Evolutionary conservation across 768 basidiomycete genomes (phyloP).

Genomic region (Brasilioporus rufonigricans): DNA sequence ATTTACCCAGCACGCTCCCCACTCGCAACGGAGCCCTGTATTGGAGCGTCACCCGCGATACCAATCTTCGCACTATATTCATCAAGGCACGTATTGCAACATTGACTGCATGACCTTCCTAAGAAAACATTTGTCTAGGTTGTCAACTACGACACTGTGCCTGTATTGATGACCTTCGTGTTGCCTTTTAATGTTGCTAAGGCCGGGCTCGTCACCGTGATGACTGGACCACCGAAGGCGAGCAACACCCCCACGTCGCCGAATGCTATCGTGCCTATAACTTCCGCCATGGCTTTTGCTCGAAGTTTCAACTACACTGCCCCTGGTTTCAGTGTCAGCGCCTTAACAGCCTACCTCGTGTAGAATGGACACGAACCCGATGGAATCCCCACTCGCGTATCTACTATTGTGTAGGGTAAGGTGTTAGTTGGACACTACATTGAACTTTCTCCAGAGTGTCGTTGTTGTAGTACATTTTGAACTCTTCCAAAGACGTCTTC

Average conservation of each 20-base stretch:
- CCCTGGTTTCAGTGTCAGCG: conserved; percentile 44
- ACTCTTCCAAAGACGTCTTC: conserved; percentile 40
- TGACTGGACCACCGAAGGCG: conserved; percentile 46
- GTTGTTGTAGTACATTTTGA: conserved; percentile 20
- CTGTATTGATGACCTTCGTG: conserved; percentile 46
- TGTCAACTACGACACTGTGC: conserved; percentile 45
- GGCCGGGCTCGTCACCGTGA: conserved; percentile 45
- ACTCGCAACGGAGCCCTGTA: conserved; percentile 44
- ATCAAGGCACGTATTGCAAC: conserved; percentile 50
- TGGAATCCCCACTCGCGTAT: neutral
- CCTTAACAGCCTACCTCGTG: conserved; percentile 20
- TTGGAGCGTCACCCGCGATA: conserved; percentile 54
- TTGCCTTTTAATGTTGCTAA: conserved; percentile 52
- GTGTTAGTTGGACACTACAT: neutral
- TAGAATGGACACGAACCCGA: neutral
- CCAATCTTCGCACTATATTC: conserved; percentile 36
- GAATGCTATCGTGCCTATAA: conserved; percentile 45
- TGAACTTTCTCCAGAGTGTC: conserved; percentile 6
- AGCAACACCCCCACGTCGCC: conserved; percentile 58
- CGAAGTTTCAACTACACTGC: conserved; percentile 54
- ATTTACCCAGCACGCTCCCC: conserved; percentile 62
- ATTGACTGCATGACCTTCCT: neutral
- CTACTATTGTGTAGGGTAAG: neutral
- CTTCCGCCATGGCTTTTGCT: conserved; percentile 44
- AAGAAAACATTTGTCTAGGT: conserved; percentile 35